Conservation (phyloP, 768 basidiomycete species). For the Naganishia vaughanmartiniae region DNA sequence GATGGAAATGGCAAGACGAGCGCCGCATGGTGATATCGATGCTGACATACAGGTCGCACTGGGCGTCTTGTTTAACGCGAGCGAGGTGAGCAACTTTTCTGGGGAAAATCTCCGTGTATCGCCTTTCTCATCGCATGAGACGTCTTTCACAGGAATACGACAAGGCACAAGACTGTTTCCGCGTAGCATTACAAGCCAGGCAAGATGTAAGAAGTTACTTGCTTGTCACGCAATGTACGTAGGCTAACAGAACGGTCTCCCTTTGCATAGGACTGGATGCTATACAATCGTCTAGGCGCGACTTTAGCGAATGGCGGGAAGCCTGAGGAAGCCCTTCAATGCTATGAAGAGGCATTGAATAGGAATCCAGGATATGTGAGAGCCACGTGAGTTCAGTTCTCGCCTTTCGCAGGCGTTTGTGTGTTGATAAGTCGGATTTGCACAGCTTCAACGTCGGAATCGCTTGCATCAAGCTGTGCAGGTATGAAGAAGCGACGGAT, state of each 20-base stretch:
- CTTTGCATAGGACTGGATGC: conserved; percentile 72
- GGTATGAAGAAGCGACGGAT: conserved; percentile 79
- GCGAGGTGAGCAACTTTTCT: conserved; percentile 62
- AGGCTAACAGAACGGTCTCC: neutral
- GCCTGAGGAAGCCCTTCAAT: conserved; percentile 76
- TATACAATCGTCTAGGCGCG: conserved; percentile 91
- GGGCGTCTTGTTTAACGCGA: conserved; percentile 86
- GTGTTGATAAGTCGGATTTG: neutral
- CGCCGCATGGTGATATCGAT: conserved; percentile 66
- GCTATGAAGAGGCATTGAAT: conserved; percentile 80
- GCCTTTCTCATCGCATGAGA: no score
- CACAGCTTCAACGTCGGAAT: conserved; percentile 87
- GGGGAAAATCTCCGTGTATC: neutral
- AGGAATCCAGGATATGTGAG: conserved; percentile 87
- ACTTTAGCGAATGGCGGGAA: conserved; percentile 82
- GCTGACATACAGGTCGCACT: conserved; percentile 93
- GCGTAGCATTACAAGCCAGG: conserved; percentile 76
- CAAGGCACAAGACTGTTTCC: conserved; percentile 92
- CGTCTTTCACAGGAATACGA: conserved; percentile 69
- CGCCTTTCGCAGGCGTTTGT: conserved; percentile 3
- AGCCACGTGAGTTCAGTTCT: conserved; percentile 61
- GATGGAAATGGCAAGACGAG: conserved; percentile 72
- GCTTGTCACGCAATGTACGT: neutral
- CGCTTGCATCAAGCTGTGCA: conserved; percentile 78
- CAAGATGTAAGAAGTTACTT: conserved; percentile 64